phyloP scores from a whole-genome alignment of 331 rosid genomes.

The Malus hybrid region DNA sequence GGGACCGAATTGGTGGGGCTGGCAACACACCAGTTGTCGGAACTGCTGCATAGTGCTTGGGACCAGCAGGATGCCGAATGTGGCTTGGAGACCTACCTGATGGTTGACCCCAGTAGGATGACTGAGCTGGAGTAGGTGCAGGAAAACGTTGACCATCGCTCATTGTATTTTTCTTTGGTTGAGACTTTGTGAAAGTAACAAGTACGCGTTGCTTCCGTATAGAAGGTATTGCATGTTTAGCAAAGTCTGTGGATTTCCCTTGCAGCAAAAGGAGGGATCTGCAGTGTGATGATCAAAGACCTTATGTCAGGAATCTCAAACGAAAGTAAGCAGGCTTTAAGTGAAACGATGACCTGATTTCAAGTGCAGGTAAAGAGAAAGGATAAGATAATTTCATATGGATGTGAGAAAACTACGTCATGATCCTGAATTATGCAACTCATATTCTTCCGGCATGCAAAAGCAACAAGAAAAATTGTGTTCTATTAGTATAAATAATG shows the following conservation, averaged over 20 bases:
- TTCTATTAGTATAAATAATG: not conserved
- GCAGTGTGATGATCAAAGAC: constrained; percentile 14
- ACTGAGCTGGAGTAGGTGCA: constrained; percentile 29
- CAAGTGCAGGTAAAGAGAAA: not conserved
- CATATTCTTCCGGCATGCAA: not conserved
- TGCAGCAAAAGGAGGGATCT: constrained; percentile 70
- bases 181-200: constrained; percentile 67
- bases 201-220: constrained; percentile 71
- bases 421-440: not conserved
- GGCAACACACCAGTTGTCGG: constrained; percentile 64
- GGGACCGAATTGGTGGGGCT: constrained; percentile 57
- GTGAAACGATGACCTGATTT: not conserved
- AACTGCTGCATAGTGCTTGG: constrained; percentile 54
- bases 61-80: constrained; percentile 50
- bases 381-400: not conserved
- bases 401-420: not conserved
- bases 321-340: not conserved
- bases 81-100: constrained; percentile 69
- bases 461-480: not conserved
- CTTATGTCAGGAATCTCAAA: constrained; percentile 6
- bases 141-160: constrained; percentile 46
- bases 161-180: constrained; percentile 44
- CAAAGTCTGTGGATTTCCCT: constrained; percentile 70
- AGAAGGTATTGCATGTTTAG: constrained; percentile 80
- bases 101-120: constrained; percentile 68